Evolutionary conservation across 164 flowering plant genomes (phyloP), one percentile per base, ranked within the genome.

Genomic region (Chimonanthus salicifolius): DNA sequence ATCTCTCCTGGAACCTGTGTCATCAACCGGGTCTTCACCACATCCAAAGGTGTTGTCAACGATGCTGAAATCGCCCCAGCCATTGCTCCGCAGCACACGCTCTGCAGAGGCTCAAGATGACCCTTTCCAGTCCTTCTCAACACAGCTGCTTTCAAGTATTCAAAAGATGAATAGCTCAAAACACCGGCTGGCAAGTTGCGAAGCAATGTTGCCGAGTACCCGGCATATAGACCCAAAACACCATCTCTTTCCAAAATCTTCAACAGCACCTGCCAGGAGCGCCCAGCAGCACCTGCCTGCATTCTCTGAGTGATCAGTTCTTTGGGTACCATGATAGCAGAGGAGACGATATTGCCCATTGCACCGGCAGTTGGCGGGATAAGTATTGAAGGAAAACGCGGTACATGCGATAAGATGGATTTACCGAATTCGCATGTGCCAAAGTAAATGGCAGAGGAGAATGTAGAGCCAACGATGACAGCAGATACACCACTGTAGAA

Each of bases 351-450:
- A 51, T 93, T 95, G 18, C 99, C 98, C 97, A 92, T 90, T 20
- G 98, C 98, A 13, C 99, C 99, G 43, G 99, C 99, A 11, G 92
- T 86, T 0, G 97, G 99, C 48, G 99, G 99, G 47, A 95, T 84
- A 3, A 93, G 82, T 65, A 93, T 68, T 21, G 91, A 15, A 0
- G 99, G 98, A 78, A 67, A 90, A 3, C 69, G 62, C 5, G 77
- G 83, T 0, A 90, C 11, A 74, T 85, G 88, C 1, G 97, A 86
- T 43, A 95, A 75, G 33, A 93, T 3, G 13, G 98, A 93, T 80
- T 95, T 95, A 15, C 96, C 99, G 54, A 92, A 90, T 85, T 95
- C 99, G 72, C 99, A 95, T 7, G 98, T 95, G 6, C 98, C 99
- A 67, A 95, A 95, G 76, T 95, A 95, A 5, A 95, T 84, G 3